Conservation (phyloP, 208 protist species). For the Zelonia costaricensis region DNA sequence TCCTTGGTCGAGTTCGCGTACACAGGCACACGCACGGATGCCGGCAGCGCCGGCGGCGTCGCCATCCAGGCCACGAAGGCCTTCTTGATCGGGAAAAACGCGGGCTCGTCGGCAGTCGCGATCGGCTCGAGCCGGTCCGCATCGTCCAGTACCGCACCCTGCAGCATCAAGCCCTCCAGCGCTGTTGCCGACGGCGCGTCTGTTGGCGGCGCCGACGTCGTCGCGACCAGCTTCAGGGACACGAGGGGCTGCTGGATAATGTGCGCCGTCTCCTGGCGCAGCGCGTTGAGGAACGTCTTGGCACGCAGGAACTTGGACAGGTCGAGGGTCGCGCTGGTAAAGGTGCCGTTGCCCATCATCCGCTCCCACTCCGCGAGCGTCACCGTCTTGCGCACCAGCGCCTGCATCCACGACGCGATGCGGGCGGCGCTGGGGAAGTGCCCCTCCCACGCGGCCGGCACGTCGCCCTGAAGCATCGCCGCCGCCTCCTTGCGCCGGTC, state of each 20-base stretch:
- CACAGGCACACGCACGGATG: slow-evolving; percentile 73
- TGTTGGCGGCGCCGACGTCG: slow-evolving; percentile 44
- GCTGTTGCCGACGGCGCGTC: slow-evolving; percentile 52
- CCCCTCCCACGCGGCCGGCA: slow-evolving; percentile 88
- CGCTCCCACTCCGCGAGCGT: slow-evolving; percentile 77
- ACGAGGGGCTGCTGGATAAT: slow-evolving; percentile 76
- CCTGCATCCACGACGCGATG: slow-evolving; percentile 86
- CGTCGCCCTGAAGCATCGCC: slow-evolving; percentile 79
- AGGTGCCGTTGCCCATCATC: slow-evolving; percentile 38
- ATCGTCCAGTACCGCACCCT: slow-evolving; percentile 83
- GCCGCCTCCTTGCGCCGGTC: slow-evolving; percentile 70
- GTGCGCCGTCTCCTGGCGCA: slow-evolving; percentile 95
- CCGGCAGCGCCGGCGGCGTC: slow-evolving; percentile 7
- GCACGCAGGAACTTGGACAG: slow-evolving; percentile 92
- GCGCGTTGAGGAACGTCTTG: slow-evolving; percentile 95
- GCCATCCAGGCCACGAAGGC: slow-evolving; percentile 76
- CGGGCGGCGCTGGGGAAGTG: slow-evolving; percentile 85
- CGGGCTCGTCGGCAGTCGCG: slow-evolving; percentile 81
- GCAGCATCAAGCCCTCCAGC: slow-evolving; percentile 79
- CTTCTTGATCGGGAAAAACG: slow-evolving; percentile 74
- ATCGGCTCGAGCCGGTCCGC: slow-evolving; percentile 69
- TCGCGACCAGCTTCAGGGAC: slow-evolving; percentile 65
- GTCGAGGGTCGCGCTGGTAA: slow-evolving; percentile 78
- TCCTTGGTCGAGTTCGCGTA: slow-evolving; percentile 88
- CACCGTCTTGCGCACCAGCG: slow-evolving; percentile 79